Base-by-base conservation (phyloP, 2,329 filamentous ascomycete genomes). In the Aspergillus piperis region DNA sequence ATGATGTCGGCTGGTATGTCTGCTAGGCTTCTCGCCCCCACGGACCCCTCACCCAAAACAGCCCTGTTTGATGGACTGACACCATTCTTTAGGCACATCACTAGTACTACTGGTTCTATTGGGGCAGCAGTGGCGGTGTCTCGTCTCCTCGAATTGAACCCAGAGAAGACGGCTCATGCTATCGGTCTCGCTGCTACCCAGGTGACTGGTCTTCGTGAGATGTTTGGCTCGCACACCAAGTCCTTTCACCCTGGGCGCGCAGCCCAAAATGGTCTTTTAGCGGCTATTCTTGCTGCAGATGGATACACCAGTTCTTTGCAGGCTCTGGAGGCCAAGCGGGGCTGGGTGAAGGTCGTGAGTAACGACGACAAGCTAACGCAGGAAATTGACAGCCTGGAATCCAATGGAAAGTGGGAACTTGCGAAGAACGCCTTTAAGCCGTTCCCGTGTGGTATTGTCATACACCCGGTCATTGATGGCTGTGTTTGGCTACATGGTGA, bases 141-240 rank as follows among this genome's bases (percentile, higher is more conserved):
- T 5, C 84, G 82, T 63, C 66, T 84, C 0, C 70, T 85, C 30
- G 64, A 71, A 0, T 71, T 84, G 1, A 66, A 73, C 17, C 68
- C 70, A 0, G 66, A 70, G 6, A 74, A 79, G 57, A 81, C 78
- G 61, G 75, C 77, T 5, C 78, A 84, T 60, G 83, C 83, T 0
- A 82, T 85, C 57, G 83, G 82, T 1, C 73, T 85, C 13, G 83
- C 83, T 2, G 77, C 81, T 0, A 82, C 81, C 3, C 83, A 85
- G 67, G 82, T 84, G 1, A 77, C 80, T 3, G 83, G 83, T 0
- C 75, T 85, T 61, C 75, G 83, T 23, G 83, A 83, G 61, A 82
- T 83, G 76, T 85, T 85, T 60, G 83, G 83, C 10, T 80, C 79
- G 10, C 80, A 85, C 67, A 84, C 81, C 8, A 85, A 86, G 66